Base-by-base conservation (phyloP, 768 basidiomycete genomes). In the Hericium alpestre region DNA sequence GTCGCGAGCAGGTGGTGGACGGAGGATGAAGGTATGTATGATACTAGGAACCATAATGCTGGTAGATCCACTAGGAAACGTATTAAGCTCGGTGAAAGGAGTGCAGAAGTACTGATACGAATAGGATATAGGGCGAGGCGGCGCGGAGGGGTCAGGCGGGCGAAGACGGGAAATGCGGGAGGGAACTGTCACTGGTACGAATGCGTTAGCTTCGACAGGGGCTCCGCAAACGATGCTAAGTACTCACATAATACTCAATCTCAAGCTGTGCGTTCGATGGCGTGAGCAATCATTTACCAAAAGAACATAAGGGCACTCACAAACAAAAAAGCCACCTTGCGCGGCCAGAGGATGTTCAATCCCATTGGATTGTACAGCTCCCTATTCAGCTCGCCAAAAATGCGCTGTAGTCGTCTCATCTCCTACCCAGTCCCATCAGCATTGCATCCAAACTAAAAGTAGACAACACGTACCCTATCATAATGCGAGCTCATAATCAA, bases 221-320 rank as follows among this genome's bases (percentile, higher is more conserved):
- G 43, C 12, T 11, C 23, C 9, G 38, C n/a, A 4, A 37, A 20
- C 23, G 20, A 43, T 32, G 12, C 46, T 41, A 79, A 87, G 73
- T n/a, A n/a, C n/a, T n/a, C 55, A 90, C 87, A 71, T 93, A 93
- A 73, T 93, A 93, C 65, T 97, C 94, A 58, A 97, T 90, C 74
- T 97, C 94, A 64, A 97, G 78, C 94, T 97, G 64, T 12, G 12
- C 54, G 38, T n/a, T 58, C 43, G 53, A 56, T 48, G 50, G 51
- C 22, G 48, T 43, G 4, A 18, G 20, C 27, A 13, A n/a, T 1
- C 39, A 25, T 5, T 12, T 52, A 2, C 40, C 49, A 49, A 53
- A 6, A 22, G 3, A 27, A 25, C 38, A 9, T 22, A 2, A 55
- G 25, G 9, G 23, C 51, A 87, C 94, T 71, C 68, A 97, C 95